Percentiles rank a stretch among this genome's conserved stretches.
Conservation (phyloP, 257 asterid genomes). For the Capsicum baccatum region DNA sequence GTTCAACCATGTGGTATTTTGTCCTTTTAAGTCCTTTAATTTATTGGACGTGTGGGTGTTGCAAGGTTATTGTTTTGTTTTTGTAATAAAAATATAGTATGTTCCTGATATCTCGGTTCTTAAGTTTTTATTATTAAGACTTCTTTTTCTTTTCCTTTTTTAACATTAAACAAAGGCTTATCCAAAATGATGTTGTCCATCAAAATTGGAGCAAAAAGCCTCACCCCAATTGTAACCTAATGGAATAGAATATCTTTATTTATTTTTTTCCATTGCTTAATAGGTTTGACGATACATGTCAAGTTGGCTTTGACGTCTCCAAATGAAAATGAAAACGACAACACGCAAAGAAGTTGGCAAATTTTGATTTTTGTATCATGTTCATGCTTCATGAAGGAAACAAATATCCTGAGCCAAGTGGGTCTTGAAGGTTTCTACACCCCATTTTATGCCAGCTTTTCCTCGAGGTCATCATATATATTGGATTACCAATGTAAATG, state of each 20-base stretch:
- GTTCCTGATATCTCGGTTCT: not conserved
- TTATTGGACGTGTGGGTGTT: no score
- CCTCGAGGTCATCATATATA: not conserved
- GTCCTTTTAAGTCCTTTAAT: no score
- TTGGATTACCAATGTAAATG: not conserved
- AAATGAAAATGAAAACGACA: not conserved
- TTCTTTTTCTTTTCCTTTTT: not conserved
- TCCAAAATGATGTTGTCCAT: not conserved
- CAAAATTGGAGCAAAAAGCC: not conserved
- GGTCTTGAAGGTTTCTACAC: not conserved
- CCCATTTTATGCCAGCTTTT: constrained; percentile 1
- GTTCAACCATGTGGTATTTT: no score
- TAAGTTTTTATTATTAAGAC: not conserved
- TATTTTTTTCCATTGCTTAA: not conserved
- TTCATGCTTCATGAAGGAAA: not conserved
- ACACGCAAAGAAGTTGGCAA: not conserved
- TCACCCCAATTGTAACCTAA: not conserved
- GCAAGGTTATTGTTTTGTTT: no score
- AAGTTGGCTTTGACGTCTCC: constrained; percentile 19
- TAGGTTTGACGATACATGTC: not conserved
- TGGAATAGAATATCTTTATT: not conserved
- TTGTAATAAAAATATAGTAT: no score
- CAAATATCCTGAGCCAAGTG: not conserved
- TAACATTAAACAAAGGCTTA: not conserved
- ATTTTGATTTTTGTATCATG: not conserved